Base-by-base conservation (phyloP, 2,329 filamentous ascomycete genomes). In the Tolypocladium pustulatum region DNA sequence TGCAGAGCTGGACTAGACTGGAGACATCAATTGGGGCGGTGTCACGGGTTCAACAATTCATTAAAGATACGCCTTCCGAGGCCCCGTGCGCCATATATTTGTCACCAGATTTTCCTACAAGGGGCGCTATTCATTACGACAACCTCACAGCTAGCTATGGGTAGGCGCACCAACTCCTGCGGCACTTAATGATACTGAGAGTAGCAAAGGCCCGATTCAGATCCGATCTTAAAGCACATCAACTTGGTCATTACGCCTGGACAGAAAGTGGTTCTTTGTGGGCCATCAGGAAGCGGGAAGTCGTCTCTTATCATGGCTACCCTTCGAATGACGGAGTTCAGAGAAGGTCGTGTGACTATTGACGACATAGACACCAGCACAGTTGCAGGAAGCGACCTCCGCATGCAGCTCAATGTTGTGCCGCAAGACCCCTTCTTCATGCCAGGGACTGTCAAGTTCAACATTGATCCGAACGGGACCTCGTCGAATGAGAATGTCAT, bases 351-450 rank as follows among this genome's bases (percentile, higher is more conserved):
- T 8, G 77, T 83, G 25, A 66, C 61, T 1, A 69, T 83, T 10
- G 80, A 82, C 57, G 72, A 70, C 0, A 59, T 79, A 1, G 74
- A 80, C 46, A 60, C 68, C 2, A 57, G 64, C 0, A 62, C 54
- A 1, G 43, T 71, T 1, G 59, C 63, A 0, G 61, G 64, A 10
- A 55, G 64, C 5, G 56, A 59, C 15, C 53, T 72, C 0, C 65
- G 69, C 1, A 58, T 63, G 3, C 58, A 65, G 2, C 67, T 82
- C 4, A 75, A 76, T 22, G 72, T 72, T 1, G 67, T 82, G 1
- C 75, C 81, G 0, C 81, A 84, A 66, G 80, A 83, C 51, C 71
- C 78, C 0, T 75, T 81, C 57, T 72, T 81, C 15, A 68, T 83
- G 13, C 72, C 73, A 3, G 79, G 78, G 1, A 76, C 70, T 0